phyloP scores from a whole-genome alignment of 2,329 filamentous ascomycete species.

The Zopfia rhizophila region DNA sequence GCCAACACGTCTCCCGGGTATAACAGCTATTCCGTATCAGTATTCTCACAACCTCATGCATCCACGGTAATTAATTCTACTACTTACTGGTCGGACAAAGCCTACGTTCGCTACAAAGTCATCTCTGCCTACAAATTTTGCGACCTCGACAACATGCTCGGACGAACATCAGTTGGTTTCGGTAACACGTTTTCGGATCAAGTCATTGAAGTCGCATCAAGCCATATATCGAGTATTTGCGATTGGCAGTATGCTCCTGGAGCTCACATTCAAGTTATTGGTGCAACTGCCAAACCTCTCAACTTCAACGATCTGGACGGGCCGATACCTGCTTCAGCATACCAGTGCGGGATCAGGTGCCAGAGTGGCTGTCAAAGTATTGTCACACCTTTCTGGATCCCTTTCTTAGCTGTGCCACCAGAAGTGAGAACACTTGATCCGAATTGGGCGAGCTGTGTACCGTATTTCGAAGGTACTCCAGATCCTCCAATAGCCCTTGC shows the following conservation, averaged over 20 bases:
- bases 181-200: constrained; percentile 1
- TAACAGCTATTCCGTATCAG: constrained; percentile 14
- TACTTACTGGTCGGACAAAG: constrained; percentile 20
- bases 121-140: constrained; percentile 18
- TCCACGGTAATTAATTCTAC: constrained; percentile 12
- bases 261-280: constrained; percentile 3
- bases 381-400: not conserved
- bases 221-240: constrained; percentile 13
- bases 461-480: constrained; percentile 8
- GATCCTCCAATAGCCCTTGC: constrained; percentile 21
- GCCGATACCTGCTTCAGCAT: constrained; percentile 7
- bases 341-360: constrained; percentile 6
- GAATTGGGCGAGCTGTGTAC: constrained; percentile 18
- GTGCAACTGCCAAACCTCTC: constrained; percentile 10
- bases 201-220: constrained; percentile 9
- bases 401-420: constrained; percentile 13
- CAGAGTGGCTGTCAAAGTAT: constrained; percentile 3
- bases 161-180: not conserved
- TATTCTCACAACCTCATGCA: constrained; percentile 11
- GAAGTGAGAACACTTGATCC: constrained; percentile 11
- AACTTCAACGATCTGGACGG: constrained; percentile 16
- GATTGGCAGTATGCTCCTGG: not conserved
- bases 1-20: constrained; percentile 19
- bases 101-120: constrained; percentile 15
- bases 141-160: constrained; percentile 1